These are phyloP conservation scores for Backusella parvicylindrica DNA, from an alignment of 192 early-diverging fungal species.

Conservation along the genomic window DNA sequence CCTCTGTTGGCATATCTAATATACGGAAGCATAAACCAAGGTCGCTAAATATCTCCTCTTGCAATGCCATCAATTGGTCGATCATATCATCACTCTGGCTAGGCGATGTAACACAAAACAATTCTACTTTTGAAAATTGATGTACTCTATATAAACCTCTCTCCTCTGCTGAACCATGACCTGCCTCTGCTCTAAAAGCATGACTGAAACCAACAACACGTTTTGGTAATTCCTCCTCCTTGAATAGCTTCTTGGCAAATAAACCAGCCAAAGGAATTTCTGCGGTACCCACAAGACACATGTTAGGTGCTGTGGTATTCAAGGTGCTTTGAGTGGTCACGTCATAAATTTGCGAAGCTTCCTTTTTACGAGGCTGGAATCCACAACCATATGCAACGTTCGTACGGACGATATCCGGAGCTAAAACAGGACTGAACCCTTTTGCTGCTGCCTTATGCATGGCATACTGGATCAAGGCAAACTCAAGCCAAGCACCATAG, in stretches of 20 bases:
- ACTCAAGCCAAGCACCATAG: slow-evolving; percentile 82
- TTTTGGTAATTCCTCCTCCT: slow-evolving; percentile 59
- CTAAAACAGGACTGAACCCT: slow-evolving; percentile 76
- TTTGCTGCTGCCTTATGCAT: slow-evolving; percentile 65
- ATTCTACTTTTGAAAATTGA: slow-evolving; percentile 93
- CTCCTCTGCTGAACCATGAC: slow-evolving; percentile 77
- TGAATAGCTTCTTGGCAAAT: slow-evolving; percentile 65
- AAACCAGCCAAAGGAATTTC: slow-evolving; percentile 91
- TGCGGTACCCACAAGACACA: slow-evolving; percentile 83
- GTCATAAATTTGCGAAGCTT: slow-evolving; percentile 87
- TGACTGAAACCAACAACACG: slow-evolving; percentile 78
- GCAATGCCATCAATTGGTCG: slow-evolving; percentile 68
- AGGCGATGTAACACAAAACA: slow-evolving; percentile 71
- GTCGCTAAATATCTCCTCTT: slow-evolving; percentile 69
- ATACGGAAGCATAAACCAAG: slow-evolving; percentile 81
- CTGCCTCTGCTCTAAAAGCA: slow-evolving; percentile 90
- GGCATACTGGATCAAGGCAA: slow-evolving; percentile 85
- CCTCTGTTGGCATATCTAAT: slow-evolving; percentile 89
- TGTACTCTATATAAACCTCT: slow-evolving; percentile 90
- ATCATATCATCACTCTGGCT: slow-evolving; percentile 66
- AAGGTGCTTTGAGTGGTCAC: slow-evolving; percentile 39
- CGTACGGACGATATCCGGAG: slow-evolving; percentile 81
- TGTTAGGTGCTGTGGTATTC: slow-evolving; percentile 44
- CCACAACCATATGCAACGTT: slow-evolving; percentile 84
- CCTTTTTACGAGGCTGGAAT: slow-evolving; percentile 75